Percentiles rank a stretch among this genome's conserved stretches.
Evolutionary conservation across 2,329 filamentous ascomycete genomes (phyloP).

Genomic region (Penicillium expansum): DNA sequence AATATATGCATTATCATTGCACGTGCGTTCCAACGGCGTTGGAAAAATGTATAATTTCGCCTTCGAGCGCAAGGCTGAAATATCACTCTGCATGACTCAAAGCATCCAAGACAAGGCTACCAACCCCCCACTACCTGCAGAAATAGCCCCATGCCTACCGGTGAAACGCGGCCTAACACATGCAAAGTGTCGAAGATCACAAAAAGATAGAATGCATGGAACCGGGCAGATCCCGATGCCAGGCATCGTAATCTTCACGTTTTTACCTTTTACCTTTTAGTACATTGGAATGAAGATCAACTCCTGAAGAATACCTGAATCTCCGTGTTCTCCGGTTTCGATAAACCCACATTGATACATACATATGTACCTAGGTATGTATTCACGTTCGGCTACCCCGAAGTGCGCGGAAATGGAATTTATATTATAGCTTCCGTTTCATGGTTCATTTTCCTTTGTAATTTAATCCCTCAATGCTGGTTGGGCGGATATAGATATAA

Average conservation of each 20-base stretch:
- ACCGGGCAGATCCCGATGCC: not conserved
- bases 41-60: not conserved
- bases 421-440: not conserved
- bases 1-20: not conserved
- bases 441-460: not conserved
- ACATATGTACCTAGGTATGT: too few species aligned
- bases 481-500: not conserved
- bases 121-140: not conserved
- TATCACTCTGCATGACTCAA: not conserved
- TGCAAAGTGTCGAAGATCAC: not conserved
- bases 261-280: not conserved
- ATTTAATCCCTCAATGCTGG: not conserved
- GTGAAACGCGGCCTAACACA: not conserved
- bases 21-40: not conserved
- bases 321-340: conserved; percentile 6
- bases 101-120: not conserved
- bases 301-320: not conserved
- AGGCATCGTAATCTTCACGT: not conserved
- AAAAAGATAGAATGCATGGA: not conserved
- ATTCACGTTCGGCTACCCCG: conserved; percentile 4
- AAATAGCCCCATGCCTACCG: not conserved
- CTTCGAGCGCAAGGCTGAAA: not conserved
- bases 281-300: not conserved
- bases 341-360: not conserved
- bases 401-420: not conserved